Conservation (phyloP, 139 green algal species). For the Trebouxia sp. region DNA sequence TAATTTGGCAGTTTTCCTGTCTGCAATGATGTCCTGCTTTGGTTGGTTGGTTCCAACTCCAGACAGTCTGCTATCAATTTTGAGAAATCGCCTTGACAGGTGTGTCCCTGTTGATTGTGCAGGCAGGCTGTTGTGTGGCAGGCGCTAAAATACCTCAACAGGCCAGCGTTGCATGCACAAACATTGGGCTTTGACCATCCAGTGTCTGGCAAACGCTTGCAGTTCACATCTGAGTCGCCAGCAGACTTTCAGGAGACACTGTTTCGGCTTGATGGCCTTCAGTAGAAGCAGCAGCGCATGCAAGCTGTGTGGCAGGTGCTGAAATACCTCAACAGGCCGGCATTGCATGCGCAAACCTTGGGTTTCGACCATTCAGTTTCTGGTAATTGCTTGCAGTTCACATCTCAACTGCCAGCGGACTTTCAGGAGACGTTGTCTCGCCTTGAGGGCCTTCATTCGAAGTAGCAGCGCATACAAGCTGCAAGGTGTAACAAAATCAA, state of each 20-base stretch:
- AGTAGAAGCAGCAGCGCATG: background rate
- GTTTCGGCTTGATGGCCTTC: background rate
- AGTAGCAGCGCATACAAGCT: constrained; percentile 16
- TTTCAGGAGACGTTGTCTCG: constrained; percentile 37
- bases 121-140: constrained; percentile 39
- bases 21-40: too few relatives aligned
- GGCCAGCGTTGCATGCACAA: constrained; percentile 83
- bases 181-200: constrained; percentile 84
- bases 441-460: background rate
- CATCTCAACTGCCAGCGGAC: constrained; percentile 65
- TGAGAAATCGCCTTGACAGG: background rate
- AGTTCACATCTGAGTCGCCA: constrained; percentile 69
- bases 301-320: constrained; percentile 30
- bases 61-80: too few relatives aligned
- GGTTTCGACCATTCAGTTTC: constrained; percentile 76
- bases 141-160: constrained; percentile 44
- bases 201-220: constrained; percentile 50
- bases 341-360: constrained; percentile 82
- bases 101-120: constrained; percentile 16
- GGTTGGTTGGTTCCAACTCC: too few relatives aligned
- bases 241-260: constrained; percentile 57
- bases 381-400: constrained; percentile 66
- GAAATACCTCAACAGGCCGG: constrained; percentile 59
- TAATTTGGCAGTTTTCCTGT: too few relatives aligned
- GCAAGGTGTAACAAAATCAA: too few relatives aligned